Percentiles rank a stretch among this genome's conserved stretches.
Conservation (phyloP, 345 rosid genomes). For the Hypericum perforatum region DNA sequence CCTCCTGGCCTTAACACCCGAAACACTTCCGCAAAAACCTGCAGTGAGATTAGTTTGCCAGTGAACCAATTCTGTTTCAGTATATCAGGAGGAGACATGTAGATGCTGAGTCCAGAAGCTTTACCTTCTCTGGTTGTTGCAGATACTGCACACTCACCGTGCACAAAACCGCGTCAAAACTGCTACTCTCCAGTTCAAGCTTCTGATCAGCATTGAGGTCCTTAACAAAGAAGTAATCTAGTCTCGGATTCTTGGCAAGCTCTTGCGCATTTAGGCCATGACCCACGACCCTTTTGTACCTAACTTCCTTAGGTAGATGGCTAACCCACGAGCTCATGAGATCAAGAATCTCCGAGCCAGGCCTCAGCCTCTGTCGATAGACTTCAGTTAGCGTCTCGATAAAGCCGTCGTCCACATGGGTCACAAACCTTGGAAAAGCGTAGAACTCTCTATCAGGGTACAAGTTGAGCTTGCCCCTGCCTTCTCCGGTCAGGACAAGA, state of each 20-base stretch:
- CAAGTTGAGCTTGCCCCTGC: slow-evolving; percentile 49
- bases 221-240: slow-evolving; percentile 55
- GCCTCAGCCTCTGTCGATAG: slow-evolving; percentile 46
- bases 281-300: slow-evolving; percentile 67
- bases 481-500: slow-evolving; percentile 53
- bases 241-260: slow-evolving; percentile 60
- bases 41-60: not conserved
- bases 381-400: slow-evolving; percentile 53
- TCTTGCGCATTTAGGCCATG: slow-evolving; percentile 94
- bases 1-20: slow-evolving; percentile 78
- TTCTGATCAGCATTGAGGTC: slow-evolving; percentile 56
- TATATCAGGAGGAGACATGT: not conserved
- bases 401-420: slow-evolving; percentile 74
- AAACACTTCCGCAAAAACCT: slow-evolving; percentile 71
- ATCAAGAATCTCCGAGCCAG: slow-evolving; percentile 64
- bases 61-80: not conserved
- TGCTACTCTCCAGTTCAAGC: slow-evolving; percentile 39
- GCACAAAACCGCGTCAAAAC: slow-evolving; percentile 70
- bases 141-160: slow-evolving; percentile 81
- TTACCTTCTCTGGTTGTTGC: slow-evolving; percentile 74
- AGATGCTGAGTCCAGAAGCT: slow-evolving; percentile 12
- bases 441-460: slow-evolving; percentile 64
- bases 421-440: slow-evolving; percentile 66
- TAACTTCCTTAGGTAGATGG: slow-evolving; percentile 60
- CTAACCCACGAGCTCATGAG: slow-evolving; percentile 95